Evolutionary conservation across 1,284 basidiomycete genomes (phyloP), one percentile per base, ranked within the genome.

Genomic region (Marasmius tenuissimus): DNA sequence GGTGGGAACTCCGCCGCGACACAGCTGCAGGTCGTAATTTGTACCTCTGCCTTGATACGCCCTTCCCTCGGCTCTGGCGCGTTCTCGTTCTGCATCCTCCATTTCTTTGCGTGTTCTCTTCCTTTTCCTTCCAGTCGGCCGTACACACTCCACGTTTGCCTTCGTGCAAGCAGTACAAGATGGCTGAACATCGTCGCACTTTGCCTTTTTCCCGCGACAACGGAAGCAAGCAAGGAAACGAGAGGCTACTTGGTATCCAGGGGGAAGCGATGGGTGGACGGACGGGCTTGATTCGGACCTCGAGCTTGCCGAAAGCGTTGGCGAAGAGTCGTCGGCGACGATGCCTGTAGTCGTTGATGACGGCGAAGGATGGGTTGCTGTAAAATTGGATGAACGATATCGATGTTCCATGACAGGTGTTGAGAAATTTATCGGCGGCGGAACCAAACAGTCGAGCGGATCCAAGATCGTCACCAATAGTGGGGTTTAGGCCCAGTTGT

Each of bases 91-190:
- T n/a, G 58, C 61, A 35, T 51, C 58, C 40, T 63, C 63, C 61
- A 65, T 63, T 54, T 65, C 63, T 56, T 48, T 63, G 27, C 63
- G 39, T 50, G 63, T 64, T 27, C 63, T 49, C 35, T 64, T 64
- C 22, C 57, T 58, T 47, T 61, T 53, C 20, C 63, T 54, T 27
- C 60, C 63, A 37, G 37, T 58, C 7, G 63, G 63, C 39, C 63
- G 57, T 12, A 61, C 55, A 47, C 63, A 64, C 50, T 64, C 63
- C 14, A 60, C 61, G 22, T 56, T 51, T 14, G 58, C 56, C 53
- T 59, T 64, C 12, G 61, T 50, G 57, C 63, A 64, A 6, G 63
- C 42, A 8, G 27, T 51, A 47, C 63, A 64, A 4, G 59, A 35
- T 22, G 63, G 60, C 38, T 64, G 61, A 27, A 50, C 60, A 40